These are phyloP conservation scores for Pseudogymnoascus sp. DNA, from an alignment of 2,329 filamentous ascomycete species.

Conservation along the genomic window DNA sequence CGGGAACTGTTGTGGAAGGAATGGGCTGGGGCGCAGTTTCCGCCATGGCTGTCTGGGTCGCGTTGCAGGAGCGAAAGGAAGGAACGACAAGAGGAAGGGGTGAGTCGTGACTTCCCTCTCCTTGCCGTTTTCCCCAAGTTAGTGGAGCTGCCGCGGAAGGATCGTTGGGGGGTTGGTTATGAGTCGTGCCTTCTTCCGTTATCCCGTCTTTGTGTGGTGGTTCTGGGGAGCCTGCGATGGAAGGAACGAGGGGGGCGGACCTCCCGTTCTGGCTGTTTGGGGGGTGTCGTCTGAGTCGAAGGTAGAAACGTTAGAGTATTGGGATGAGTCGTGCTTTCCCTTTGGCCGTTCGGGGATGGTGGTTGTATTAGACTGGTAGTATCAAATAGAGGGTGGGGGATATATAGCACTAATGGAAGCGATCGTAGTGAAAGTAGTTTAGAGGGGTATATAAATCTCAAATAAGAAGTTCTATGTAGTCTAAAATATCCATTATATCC, in stretches of 20 bases:
- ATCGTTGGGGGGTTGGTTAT: neutral
- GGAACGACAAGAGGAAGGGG: neutral
- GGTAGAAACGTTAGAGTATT: neutral
- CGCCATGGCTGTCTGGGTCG: neutral
- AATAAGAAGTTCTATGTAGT: constrained; percentile 1
- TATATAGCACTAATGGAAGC: neutral
- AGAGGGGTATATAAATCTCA: neutral
- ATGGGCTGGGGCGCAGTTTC: neutral
- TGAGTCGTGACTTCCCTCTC: neutral
- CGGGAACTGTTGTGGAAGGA: neutral
- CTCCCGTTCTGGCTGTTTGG: neutral
- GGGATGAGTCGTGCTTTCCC: neutral
- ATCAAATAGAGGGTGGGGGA: neutral
- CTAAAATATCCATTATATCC: neutral
- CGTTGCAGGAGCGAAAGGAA: neutral
- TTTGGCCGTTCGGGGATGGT: neutral
- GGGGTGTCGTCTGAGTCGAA: neutral
- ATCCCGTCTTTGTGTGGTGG: neutral
- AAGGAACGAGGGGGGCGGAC: neutral
- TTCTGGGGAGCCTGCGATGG: neutral
- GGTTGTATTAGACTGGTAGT: no score
- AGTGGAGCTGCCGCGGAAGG: neutral
- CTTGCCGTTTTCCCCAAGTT: neutral
- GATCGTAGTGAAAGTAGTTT: neutral
- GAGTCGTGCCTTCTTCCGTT: neutral